Conservation (phyloP, 2,329 filamentous ascomycete species). For the Sphaceloma murrayae region DNA sequence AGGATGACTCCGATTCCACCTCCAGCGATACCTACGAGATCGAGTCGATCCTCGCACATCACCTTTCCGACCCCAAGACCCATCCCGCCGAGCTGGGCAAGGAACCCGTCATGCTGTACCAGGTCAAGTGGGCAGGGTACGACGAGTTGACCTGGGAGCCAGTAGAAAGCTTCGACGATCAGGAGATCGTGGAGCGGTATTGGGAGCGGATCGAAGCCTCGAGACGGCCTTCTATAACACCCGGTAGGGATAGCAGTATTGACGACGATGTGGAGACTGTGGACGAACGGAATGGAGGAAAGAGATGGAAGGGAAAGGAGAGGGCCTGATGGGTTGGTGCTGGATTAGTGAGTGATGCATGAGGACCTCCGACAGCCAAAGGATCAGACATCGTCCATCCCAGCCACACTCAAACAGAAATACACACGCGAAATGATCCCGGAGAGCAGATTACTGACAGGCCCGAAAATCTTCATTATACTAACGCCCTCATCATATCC, state of each 20-base stretch:
- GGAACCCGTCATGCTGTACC: slow-evolving; percentile 26
- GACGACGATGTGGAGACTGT: not conserved
- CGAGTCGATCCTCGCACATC: slow-evolving; percentile 26
- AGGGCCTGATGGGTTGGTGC: not conserved
- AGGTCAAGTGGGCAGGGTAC: slow-evolving; percentile 29
- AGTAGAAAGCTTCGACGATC: slow-evolving; percentile 25
- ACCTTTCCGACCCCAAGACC: slow-evolving; percentile 25
- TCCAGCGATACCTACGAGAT: slow-evolving; percentile 20
- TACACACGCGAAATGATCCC: too few relatives aligned
- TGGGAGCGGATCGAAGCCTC: slow-evolving; percentile 5
- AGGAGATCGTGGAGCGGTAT: slow-evolving; percentile 24
- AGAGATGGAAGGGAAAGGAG: not conserved
- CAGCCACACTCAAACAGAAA: too few relatives aligned
- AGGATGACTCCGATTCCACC: slow-evolving; percentile 17
- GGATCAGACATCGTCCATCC: too few relatives aligned
- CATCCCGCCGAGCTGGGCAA: slow-evolving; percentile 23
- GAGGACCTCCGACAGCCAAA: too few relatives aligned
- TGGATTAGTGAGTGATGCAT: not conserved
- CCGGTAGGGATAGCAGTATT: not conserved
- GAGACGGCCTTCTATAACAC: not conserved
- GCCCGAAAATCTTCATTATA: too few relatives aligned
- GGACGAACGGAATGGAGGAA: not conserved
- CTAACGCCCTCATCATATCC: too few relatives aligned
- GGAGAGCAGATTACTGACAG: too few relatives aligned
- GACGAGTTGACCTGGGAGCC: slow-evolving; percentile 29